Evolutionary conservation across 768 basidiomycete species (phyloP).

Genomic region (Amanita rubescens): DNA sequence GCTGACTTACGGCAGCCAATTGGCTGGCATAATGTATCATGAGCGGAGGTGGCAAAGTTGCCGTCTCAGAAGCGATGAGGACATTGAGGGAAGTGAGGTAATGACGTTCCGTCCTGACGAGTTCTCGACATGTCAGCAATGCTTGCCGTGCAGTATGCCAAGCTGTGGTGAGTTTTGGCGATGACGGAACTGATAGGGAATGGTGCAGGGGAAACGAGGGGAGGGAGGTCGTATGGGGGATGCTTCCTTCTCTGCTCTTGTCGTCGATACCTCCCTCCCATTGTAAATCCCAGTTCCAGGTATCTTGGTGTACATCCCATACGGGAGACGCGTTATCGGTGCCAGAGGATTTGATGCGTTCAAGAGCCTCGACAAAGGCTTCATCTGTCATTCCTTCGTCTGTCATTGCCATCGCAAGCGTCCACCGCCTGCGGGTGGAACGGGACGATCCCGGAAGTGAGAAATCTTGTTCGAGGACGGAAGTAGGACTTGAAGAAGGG

Average conservation of each 20-base stretch:
- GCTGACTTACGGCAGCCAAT: constrained; percentile 43
- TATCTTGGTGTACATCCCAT: constrained; percentile 16
- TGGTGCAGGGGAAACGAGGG: constrained; percentile 19
- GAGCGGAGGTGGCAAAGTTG: constrained; percentile 39
- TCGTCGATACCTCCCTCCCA: constrained; percentile 1
- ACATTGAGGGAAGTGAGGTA: constrained; percentile 29
- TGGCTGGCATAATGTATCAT: constrained; percentile 45
- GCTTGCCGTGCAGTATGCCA: constrained; percentile 33
- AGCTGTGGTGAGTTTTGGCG: constrained; percentile 14
- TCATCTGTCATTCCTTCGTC: constrained; percentile 46
- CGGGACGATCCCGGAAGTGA: neutral
- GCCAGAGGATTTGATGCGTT: constrained; percentile 26
- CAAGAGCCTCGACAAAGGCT: constrained; percentile 39
- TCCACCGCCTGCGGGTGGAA: constrained; percentile 22
- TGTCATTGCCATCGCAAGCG: constrained; percentile 42
- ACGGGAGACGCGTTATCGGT: constrained; percentile 12
- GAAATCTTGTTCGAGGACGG: neutral
- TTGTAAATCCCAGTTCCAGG: constrained; percentile 7
- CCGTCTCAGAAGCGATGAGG: constrained; percentile 31
- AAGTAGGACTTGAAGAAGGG: neutral
- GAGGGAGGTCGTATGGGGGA: constrained; percentile 16
- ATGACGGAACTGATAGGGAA: constrained; percentile 18
- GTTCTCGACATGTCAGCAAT: constrained; percentile 32
- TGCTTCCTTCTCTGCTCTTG: neutral
- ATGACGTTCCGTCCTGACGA: constrained; percentile 35